phyloP scores from a whole-genome alignment of 2,329 filamentous ascomycete species.

The Cryphonectria carpinicola region DNA sequence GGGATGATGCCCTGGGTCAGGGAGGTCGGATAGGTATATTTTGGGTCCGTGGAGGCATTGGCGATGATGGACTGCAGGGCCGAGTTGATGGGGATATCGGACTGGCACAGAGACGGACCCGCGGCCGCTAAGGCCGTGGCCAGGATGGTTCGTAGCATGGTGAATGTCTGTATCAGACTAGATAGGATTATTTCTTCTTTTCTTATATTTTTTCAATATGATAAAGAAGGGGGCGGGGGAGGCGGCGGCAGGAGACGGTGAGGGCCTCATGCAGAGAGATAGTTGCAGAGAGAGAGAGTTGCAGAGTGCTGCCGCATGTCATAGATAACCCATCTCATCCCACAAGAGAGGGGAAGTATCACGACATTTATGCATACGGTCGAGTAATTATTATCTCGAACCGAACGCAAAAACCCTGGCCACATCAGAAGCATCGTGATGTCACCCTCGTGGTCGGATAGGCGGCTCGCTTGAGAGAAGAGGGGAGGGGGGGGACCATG shows the following conservation, averaged over 20 bases:
- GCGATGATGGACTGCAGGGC: slow-evolving; percentile 24
- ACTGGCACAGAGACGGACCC: slow-evolving; percentile 14
- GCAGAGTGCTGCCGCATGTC: background rate
- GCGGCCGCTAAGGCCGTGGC: slow-evolving; percentile 7
- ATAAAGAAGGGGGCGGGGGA: background rate
- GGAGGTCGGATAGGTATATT: slow-evolving; percentile 53
- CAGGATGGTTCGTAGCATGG: slow-evolving; percentile 15
- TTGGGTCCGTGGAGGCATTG: slow-evolving; percentile 25
- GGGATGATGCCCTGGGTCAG: slow-evolving; percentile 59
- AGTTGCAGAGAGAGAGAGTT: too few relatives aligned
- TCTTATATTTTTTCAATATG: background rate
- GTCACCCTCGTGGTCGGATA: background rate
- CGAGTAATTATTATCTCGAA: background rate
- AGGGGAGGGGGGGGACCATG: background rate
- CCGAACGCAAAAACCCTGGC: background rate
- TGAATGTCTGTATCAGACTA: background rate
- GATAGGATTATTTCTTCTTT: background rate
- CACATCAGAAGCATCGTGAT: background rate
- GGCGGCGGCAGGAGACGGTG: background rate
- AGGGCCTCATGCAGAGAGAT: background rate
- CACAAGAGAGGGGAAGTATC: background rate
- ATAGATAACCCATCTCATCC: slow-evolving; percentile 16
- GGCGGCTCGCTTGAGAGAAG: background rate
- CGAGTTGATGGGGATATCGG: slow-evolving; percentile 24
- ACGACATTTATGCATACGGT: slow-evolving; percentile 2